Evolutionary conservation across 1,284 basidiomycete genomes (phyloP).

Genomic region (Meripilus lineatus): DNA sequence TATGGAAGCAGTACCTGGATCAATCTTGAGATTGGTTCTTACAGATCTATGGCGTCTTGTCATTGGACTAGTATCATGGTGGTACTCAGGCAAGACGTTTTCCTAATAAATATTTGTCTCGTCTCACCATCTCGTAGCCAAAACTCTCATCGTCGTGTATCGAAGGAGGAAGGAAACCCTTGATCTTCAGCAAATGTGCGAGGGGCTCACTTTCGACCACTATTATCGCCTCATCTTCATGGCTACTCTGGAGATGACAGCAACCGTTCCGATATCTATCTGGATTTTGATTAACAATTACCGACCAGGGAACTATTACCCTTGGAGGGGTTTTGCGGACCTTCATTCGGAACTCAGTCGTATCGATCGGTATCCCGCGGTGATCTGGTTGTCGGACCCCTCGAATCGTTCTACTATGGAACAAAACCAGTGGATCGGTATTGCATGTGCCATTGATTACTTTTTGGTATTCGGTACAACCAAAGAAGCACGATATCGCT

Average conservation of each 20-base stretch:
- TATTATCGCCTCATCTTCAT: constrained; percentile 53
- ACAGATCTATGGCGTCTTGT: constrained; percentile 35
- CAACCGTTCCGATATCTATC: constrained; percentile 34
- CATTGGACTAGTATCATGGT: constrained; percentile 35
- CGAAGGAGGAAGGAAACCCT: too few relatives aligned
- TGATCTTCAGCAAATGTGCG: too few relatives aligned
- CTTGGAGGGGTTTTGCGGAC: constrained; percentile 33
- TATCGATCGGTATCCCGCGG: constrained; percentile 24
- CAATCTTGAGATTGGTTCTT: constrained; percentile 38
- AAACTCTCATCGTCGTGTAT: too few relatives aligned
- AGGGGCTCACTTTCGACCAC: too few relatives aligned
- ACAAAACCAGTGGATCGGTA: constrained; percentile 19
- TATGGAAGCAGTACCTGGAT: constrained; percentile 38
- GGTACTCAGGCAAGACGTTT: constrained; percentile 22
- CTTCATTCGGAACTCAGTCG: constrained; percentile 30
- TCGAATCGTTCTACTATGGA: constrained; percentile 3
- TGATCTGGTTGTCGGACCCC: constrained; percentile 22
- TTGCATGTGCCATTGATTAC: constrained; percentile 38
- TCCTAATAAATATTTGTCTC: too few relatives aligned
- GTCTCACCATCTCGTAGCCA: not conserved
- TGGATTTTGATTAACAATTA: constrained; percentile 27
- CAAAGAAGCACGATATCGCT: too few relatives aligned
- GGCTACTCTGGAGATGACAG: constrained; percentile 37
- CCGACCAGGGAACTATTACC: constrained; percentile 24
- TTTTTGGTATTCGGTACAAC: constrained; percentile 67